Conservation (phyloP, 352 stramenopile genomes). For the Pythium rhizo-oryzae region DNA sequence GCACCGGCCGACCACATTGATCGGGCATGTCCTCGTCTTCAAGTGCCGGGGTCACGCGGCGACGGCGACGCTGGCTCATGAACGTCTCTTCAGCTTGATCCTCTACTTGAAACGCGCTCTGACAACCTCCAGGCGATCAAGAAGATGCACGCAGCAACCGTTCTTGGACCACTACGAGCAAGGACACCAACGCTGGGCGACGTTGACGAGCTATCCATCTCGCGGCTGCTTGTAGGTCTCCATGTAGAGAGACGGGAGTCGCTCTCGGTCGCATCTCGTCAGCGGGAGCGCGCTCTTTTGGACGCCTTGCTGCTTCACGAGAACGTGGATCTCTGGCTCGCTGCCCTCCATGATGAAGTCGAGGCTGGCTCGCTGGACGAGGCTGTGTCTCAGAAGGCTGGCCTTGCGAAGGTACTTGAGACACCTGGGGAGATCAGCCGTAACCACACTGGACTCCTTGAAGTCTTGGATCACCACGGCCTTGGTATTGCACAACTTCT, state of each 20-base stretch:
- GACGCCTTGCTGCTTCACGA: constrained; percentile 16
- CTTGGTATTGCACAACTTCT: constrained; percentile 16
- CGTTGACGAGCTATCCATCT: constrained; percentile 8
- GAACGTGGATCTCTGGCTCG: background rate
- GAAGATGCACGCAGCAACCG: constrained; percentile 21
- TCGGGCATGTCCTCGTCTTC: background rate
- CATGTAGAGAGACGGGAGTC: constrained; percentile 10
- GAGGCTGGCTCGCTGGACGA: constrained; percentile 2
- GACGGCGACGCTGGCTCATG: constrained; percentile 2
- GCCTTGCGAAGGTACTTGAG: constrained; percentile 16
- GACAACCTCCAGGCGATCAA: constrained; percentile 4
- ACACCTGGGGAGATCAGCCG: constrained; percentile 11
- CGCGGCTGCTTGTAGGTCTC: constrained; percentile 12
- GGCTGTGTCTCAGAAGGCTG: constrained; percentile 6
- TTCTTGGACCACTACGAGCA: constrained; percentile 21
- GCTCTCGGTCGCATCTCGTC: background rate
- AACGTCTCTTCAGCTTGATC: background rate
- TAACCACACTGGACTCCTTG: background rate
- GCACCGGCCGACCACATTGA: background rate
- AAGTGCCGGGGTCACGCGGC: background rate
- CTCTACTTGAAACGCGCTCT: background rate
- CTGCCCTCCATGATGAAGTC: constrained; percentile 11
- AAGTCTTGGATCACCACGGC: constrained; percentile 2
- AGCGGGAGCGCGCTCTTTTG: constrained; percentile 12
- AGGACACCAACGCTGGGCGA: background rate